These are phyloP conservation scores for Globisporangium irregulare DNA, from an alignment of 352 stramenopile genomes.

Conservation along the genomic window DNA sequence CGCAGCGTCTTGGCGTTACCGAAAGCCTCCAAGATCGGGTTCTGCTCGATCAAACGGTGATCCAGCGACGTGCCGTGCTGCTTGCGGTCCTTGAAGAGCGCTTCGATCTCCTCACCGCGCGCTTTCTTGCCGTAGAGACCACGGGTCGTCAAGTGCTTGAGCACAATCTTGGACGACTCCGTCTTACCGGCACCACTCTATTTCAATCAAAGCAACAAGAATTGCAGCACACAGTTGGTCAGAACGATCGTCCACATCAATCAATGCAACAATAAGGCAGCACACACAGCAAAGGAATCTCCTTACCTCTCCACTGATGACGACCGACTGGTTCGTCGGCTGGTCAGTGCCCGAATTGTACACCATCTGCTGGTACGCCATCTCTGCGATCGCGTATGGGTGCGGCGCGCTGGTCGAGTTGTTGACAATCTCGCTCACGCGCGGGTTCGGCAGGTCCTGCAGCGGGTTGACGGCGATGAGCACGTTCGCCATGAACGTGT, in stretches of 20 bases:
- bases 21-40: constrained; percentile 94
- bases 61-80: constrained; percentile 67
- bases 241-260: neutral
- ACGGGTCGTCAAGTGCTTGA: constrained; percentile 85
- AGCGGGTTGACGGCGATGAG: constrained; percentile 92
- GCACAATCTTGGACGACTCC: constrained; percentile 89
- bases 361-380: constrained; percentile 91
- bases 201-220: neutral
- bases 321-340: constrained; percentile 84
- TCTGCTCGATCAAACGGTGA: constrained; percentile 86
- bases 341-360: constrained; percentile 85
- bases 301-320: constrained; percentile 74
- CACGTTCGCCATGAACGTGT: constrained; percentile 94
- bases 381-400: constrained; percentile 87
- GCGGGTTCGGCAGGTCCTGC: constrained; percentile 74
- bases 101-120: constrained; percentile 69
- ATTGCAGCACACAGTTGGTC: neutral
- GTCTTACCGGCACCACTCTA: constrained; percentile 86
- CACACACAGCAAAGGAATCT: neutral
- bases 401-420: constrained; percentile 73
- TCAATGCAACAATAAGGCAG: neutral
- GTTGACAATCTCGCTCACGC: constrained; percentile 74
- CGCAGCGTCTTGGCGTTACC: constrained; percentile 94
- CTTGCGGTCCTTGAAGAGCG: constrained; percentile 43
- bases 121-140: constrained; percentile 86